phyloP scores from a whole-genome alignment of 176 grass and related monocot genomes.

The Miscanthus lutarioriparius region DNA sequence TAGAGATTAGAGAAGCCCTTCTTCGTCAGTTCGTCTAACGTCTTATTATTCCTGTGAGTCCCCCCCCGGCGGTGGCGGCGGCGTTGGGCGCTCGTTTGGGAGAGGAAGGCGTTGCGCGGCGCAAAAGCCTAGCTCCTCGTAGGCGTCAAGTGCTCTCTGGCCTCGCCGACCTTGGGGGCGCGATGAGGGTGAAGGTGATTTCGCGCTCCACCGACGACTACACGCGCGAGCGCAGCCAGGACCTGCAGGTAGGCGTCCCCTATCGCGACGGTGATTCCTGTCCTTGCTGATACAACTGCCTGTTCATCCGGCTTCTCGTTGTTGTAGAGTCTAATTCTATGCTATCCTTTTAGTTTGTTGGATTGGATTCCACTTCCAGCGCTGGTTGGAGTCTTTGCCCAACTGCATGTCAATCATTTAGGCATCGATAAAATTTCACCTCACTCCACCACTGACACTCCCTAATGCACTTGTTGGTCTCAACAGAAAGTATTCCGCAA shows the following conservation, averaged over 20 bases:
- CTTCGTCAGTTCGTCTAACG: neutral
- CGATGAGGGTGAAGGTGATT: constrained; percentile 95
- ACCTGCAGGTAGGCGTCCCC: constrained; percentile 57
- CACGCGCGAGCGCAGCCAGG: constrained; percentile 89
- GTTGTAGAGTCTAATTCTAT: neutral
- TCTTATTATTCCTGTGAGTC: neutral
- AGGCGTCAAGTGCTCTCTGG: neutral
- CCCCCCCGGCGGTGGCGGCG: neutral
- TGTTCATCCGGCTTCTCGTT: neutral
- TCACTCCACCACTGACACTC: constrained; percentile 10
- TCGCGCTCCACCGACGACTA: constrained; percentile 87
- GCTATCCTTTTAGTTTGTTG: neutral
- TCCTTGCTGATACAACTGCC: neutral
- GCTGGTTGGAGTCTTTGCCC: neutral
- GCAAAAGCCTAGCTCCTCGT: neutral
- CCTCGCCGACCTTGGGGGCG: neutral
- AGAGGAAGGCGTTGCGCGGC: neutral
- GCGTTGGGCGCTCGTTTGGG: neutral
- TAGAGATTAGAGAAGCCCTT: neutral
- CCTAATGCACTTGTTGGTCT: neutral
- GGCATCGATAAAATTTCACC: neutral
- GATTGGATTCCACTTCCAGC: neutral
- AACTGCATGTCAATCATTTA: neutral
- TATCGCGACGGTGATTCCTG: neutral
- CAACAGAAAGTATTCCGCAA: constrained; percentile 95